Conservation (phyloP, 2,329 filamentous ascomycete genomes). For the Chaetomium sp. region DNA sequence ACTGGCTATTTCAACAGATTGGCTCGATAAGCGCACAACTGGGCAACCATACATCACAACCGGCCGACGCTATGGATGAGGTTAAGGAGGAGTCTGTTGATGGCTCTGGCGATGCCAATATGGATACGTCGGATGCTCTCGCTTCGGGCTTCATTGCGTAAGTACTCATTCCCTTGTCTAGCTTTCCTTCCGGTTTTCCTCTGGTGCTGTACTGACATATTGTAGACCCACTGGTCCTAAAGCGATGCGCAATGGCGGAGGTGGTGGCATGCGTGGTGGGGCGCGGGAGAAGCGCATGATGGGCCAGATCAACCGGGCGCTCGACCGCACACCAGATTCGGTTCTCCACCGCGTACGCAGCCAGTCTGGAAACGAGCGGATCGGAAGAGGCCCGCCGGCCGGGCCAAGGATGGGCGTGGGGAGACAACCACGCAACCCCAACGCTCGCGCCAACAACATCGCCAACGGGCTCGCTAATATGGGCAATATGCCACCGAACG, state of each 20-base stretch:
- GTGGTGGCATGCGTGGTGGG: conserved; percentile 46
- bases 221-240: conserved; percentile 85
- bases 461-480: conserved; percentile 44
- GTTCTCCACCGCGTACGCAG: conserved; percentile 74
- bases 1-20: conserved; percentile 91
- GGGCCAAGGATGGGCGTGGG: conserved; percentile 57
- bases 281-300: conserved; percentile 72
- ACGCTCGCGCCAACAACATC: conserved; percentile 45
- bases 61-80: conserved; percentile 27
- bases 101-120: conserved; percentile 58
- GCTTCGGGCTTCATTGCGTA: conserved; percentile 52
- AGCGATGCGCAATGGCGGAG: conserved; percentile 73
- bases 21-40: conserved; percentile 58
- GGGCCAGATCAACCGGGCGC: conserved; percentile 73
- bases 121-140: conserved; percentile 43
- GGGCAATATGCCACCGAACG: conserved; percentile 31
- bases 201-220: conserved; percentile 40
- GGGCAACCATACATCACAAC: conserved; percentile 41
- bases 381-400: conserved; percentile 63
- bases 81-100: conserved; percentile 31
- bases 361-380: conserved; percentile 65
- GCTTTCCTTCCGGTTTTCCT: not conserved
- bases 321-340: conserved; percentile 72
- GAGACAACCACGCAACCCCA: conserved; percentile 43
- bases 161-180: conserved; percentile 27